phyloP scores from a whole-genome alignment of 1,284 basidiomycete species.

The Rhizoctonia solani region DNA sequence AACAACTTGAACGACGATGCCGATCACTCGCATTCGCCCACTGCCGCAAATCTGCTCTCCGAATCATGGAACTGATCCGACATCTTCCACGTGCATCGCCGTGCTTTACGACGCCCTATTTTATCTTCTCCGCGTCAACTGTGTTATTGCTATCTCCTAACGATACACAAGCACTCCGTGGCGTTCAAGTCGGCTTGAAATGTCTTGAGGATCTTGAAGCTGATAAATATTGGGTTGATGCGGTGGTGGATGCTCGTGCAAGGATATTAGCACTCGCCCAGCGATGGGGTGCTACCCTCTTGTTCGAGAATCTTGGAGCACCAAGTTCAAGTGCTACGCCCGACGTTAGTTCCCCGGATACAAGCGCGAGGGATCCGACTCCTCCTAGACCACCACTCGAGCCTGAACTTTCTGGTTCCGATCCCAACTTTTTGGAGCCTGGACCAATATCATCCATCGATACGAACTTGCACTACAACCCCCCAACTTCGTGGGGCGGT shows the following conservation, averaged over 20 bases:
- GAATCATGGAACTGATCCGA: conserved; percentile 30
- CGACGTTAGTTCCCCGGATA: not conserved
- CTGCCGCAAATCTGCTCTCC: conserved; percentile 20
- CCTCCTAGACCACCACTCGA: not conserved
- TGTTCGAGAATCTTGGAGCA: not conserved
- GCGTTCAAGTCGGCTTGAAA: conserved; percentile 4
- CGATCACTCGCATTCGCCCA: conserved; percentile 17
- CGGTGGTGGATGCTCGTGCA: conserved; percentile 20
- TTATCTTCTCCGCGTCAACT: conserved; percentile 29
- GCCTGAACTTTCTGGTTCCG: not conserved
- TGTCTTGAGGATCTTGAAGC: conserved; percentile 22
- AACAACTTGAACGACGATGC: conserved; percentile 14
- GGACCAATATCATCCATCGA: too few relatives aligned
- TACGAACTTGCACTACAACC: not conserved
- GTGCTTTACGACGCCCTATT: conserved; percentile 24
- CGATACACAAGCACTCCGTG: conserved; percentile 13
- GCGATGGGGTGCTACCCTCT: conserved; percentile 15
- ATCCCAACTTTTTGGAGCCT: not conserved
- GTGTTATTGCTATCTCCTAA: conserved; percentile 26
- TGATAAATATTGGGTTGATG: conserved; percentile 9
- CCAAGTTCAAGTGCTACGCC: not conserved
- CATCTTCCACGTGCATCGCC: conserved; percentile 25
- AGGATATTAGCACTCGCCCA: conserved; percentile 14
- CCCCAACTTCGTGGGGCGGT: not conserved
- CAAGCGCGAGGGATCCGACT: not conserved